phyloP scores from a whole-genome alignment of 116 monocot genomes.

The Iris pallida region DNA sequence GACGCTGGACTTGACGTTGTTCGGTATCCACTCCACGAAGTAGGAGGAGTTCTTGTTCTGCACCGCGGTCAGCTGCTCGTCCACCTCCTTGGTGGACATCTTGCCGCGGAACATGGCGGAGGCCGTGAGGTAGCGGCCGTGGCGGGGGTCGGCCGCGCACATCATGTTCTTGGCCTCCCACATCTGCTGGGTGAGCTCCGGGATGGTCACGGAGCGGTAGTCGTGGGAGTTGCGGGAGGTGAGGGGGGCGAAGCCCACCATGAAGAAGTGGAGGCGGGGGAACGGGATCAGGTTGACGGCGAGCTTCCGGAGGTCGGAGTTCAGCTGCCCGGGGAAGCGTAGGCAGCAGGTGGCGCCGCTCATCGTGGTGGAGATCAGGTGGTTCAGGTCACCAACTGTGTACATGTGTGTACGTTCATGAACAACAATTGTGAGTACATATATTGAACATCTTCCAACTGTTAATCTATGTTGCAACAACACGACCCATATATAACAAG shows the following conservation, averaged over 20 bases:
- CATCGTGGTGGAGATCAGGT: conserved; percentile 11
- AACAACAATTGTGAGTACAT: no score
- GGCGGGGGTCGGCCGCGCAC: conserved; percentile 40
- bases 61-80: background rate
- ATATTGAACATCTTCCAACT: no score
- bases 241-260: conserved; percentile 8
- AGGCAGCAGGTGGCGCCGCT: conserved; percentile 7
- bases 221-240: conserved; percentile 9
- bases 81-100: background rate
- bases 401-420: background rate
- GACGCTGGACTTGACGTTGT: conserved; percentile 60
- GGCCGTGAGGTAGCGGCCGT: background rate
- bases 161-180: conserved; percentile 98
- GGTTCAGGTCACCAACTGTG: conserved; percentile 9
- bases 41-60: conserved; percentile 82
- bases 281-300: conserved; percentile 11
- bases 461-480: no score
- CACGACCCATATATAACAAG: no score
- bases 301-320: conserved; percentile 9
- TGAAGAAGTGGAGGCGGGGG: conserved; percentile 11
- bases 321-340: conserved; percentile 9
- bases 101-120: background rate
- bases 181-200: conserved; percentile 82
- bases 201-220: conserved; percentile 3
- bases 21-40: conserved; percentile 83